Evolutionary conservation across 169 alveolate genomes (phyloP), one percentile per base, ranked within the genome.

Genomic region (Plasmodium yoelii): DNA sequence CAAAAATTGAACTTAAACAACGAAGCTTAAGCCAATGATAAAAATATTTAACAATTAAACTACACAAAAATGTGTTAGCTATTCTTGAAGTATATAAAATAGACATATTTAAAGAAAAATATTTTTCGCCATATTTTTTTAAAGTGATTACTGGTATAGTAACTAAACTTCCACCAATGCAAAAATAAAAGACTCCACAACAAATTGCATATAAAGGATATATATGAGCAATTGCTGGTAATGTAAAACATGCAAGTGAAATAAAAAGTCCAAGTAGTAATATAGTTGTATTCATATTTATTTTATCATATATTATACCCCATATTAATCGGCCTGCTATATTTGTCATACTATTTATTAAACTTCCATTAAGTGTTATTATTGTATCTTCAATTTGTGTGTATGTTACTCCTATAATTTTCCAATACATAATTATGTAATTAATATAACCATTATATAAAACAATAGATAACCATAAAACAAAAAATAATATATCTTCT

Each of bases 381-480:
- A 77, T 6, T 26, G 42, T 55, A 64, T 77, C 88, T 46, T 77
- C 73, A 15, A 77, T 65, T 22, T 46, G 19, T 56, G 88, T 77
- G 26, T 77, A 77, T 28, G 71, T 77, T 10, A 77, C 65, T 39
- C 88, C 88, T 24, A 77, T 64, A 18, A 77, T 64, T 64, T 77
- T 77, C 88, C 88, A 77, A 64, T 77, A 77, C 88, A 77, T 77
- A n/a, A 77, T 63, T 13, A 77, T 46, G 22, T 46, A 77, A 64
- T 77, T 77, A 2, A 77, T 63, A 77, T 77, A 77, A 2, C 61
- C 63, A 46, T 77, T 77, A 53, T 64, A 77, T 0, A 77, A 64
- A 12, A 77, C 88, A 1, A 77, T 47, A 47, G 88, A 77, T 46
- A 77, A 2, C 88, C 88, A 77, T 46, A 77, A 47, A 6, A 77